phyloP scores from a whole-genome alignment of 129 eudicot species.

The Centella asiatica region DNA sequence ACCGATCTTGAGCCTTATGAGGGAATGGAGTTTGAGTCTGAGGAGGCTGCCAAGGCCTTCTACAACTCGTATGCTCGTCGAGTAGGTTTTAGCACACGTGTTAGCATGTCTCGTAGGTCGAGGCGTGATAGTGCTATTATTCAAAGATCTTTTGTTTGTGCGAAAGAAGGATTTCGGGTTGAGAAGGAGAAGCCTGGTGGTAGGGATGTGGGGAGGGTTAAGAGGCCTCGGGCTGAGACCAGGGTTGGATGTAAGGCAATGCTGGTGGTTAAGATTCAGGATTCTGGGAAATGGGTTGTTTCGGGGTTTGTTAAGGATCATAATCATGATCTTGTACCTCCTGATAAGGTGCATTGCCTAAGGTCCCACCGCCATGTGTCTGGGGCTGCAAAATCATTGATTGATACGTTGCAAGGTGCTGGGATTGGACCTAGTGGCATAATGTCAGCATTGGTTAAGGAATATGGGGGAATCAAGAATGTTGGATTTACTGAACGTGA shows the following conservation, averaged over 20 bases:
- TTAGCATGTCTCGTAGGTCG: constrained; percentile 53
- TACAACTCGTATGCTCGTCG: constrained; percentile 51
- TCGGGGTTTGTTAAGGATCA: constrained; percentile 54
- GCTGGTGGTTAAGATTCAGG: constrained; percentile 43
- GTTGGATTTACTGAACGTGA: constrained; percentile 18
- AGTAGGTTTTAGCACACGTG: constrained; percentile 53
- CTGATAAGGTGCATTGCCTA: constrained; percentile 36
- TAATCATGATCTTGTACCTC: constrained; percentile 37
- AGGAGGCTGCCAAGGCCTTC: constrained; percentile 58
- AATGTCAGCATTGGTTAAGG: constrained; percentile 13
- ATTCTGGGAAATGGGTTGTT: constrained; percentile 46
- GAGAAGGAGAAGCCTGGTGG: constrained; percentile 48
- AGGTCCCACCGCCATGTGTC: constrained; percentile 43
- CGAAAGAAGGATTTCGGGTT: constrained; percentile 50
- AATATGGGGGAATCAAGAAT: constrained; percentile 12
- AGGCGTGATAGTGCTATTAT: constrained; percentile 52
- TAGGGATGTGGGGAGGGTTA: constrained; percentile 42
- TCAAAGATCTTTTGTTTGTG: constrained; percentile 54
- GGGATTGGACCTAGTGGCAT: constrained; percentile 26
- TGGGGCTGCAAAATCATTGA: constrained; percentile 38
- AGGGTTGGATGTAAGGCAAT: constrained; percentile 55
- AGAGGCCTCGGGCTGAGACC: constrained; percentile 45
- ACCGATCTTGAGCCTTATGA: constrained; percentile 47
- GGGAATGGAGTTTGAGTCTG: constrained; percentile 57
- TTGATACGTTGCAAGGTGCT: constrained; percentile 14